Evolutionary conservation across 2,329 filamentous ascomycete genomes (phyloP).

Genomic region (Paraphaeosphaeria sporulosa): DNA sequence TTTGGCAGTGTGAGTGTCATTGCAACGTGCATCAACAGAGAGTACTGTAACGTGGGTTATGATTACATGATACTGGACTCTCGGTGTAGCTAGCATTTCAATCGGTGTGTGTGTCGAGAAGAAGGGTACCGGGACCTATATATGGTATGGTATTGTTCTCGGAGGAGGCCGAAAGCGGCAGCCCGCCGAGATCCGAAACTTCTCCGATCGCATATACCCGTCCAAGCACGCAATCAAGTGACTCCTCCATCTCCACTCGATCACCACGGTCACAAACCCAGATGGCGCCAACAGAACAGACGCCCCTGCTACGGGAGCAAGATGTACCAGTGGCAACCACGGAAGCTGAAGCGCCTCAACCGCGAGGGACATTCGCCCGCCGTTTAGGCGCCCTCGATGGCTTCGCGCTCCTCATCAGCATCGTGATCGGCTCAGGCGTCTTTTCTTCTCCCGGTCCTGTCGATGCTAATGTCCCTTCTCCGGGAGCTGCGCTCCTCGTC

Average conservation of each 20-base stretch:
- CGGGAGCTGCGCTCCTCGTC: conserved; percentile 63
- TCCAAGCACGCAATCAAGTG: conserved; percentile 13
- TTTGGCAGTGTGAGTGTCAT: no score
- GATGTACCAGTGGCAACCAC: neutral
- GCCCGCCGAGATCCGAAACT: conserved; percentile 8
- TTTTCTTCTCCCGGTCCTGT: conserved; percentile 71
- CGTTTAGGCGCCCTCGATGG: conserved; percentile 42
- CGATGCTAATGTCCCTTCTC: conserved; percentile 70
- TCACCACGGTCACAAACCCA: neutral
- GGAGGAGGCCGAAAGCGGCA: neutral
- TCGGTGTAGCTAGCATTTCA: no score
- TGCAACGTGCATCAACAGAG: no score
- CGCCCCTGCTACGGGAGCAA: conserved; percentile 4
- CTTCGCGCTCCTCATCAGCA: conserved; percentile 69
- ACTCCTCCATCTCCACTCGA: conserved; percentile 6
- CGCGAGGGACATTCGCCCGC: conserved; percentile 42
- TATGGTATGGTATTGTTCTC: neutral
- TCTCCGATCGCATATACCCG: neutral
- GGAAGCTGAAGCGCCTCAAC: conserved; percentile 21
- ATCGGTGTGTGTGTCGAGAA: no score
- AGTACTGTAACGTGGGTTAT: no score
- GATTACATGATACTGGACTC: no score
- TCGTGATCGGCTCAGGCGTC: conserved; percentile 71
- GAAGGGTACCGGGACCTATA: no score
- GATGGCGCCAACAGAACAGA: conserved; percentile 10